Evolutionary conservation across 371 early-diverging fungal genomes (phyloP).

Genomic region (Haplosporangium sp.): DNA sequence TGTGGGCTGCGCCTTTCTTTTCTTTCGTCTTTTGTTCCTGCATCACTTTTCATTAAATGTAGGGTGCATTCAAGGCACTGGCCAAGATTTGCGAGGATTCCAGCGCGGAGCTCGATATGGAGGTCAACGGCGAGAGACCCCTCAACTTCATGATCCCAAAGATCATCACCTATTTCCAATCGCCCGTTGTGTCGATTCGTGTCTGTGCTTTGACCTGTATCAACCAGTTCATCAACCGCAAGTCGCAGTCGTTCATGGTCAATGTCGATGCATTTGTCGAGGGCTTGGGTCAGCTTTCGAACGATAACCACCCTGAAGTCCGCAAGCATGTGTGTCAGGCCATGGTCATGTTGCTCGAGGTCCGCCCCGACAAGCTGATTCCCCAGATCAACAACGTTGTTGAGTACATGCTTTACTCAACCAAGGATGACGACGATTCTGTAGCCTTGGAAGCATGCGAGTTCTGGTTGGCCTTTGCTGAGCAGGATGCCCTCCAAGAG

Average conservation of each 20-base stretch:
- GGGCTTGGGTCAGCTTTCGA: conserved; percentile 84
- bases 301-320: conserved; percentile 82
- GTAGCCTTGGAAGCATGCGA: conserved; percentile 97
- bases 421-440: conserved; percentile 80
- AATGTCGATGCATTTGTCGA: conserved; percentile 79
- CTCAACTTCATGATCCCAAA: conserved; percentile 88
- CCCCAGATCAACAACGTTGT: conserved; percentile 88
- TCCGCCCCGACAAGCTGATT: conserved; percentile 80
- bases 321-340: conserved; percentile 94
- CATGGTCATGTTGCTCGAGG: conserved; percentile 88
- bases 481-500: conserved; percentile 84
- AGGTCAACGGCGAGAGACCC: conserved; percentile 76
- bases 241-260: conserved; percentile 76
- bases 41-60: neutral
- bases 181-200: conserved; percentile 78
- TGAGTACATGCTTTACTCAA: conserved; percentile 94
- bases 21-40: neutral
- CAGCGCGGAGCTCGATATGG: conserved; percentile 78
- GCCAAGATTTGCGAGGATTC: conserved; percentile 95
- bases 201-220: conserved; percentile 80
- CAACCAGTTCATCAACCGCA: conserved; percentile 83
- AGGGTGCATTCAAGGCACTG: conserved; percentile 89
- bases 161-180: conserved; percentile 83
- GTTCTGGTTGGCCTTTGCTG: conserved; percentile 97
- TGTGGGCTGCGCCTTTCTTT: neutral